These are phyloP conservation scores for Avena atlantica DNA, from an alignment of 176 grass and related monocot species.

Conservation along the genomic window DNA sequence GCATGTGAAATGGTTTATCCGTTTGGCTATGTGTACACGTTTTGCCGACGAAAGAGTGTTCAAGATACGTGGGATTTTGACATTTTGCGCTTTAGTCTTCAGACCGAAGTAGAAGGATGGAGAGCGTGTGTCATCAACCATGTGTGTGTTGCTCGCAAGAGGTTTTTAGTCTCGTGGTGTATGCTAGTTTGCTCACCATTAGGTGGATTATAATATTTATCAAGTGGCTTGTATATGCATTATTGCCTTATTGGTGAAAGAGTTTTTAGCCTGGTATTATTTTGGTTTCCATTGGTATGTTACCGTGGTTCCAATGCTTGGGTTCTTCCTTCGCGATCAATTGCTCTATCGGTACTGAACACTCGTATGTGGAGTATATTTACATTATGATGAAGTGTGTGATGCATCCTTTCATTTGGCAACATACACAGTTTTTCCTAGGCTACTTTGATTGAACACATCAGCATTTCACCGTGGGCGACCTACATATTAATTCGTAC, in stretches of 20 bases:
- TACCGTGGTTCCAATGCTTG: not conserved
- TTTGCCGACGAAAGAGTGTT: not conserved
- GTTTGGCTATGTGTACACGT: no score
- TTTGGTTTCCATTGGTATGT: not conserved
- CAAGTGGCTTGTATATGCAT: not conserved
- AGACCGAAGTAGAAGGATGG: not conserved
- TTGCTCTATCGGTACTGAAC: not conserved
- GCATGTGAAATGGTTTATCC: not conserved
- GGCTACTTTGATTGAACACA: constrained; percentile 36
- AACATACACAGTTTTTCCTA: constrained; percentile 9
- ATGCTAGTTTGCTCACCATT: not conserved
- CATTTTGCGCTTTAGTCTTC: not conserved
- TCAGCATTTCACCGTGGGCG: constrained; percentile 25
- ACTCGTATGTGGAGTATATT: not conserved
- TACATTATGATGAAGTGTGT: constrained; percentile 16
- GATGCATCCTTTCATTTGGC: not conserved
- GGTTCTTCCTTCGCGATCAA: not conserved
- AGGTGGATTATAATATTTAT: not conserved
- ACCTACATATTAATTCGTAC: constrained; percentile 31
- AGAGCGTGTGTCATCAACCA: not conserved
- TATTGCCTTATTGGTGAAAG: not conserved
- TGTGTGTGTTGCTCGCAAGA: not conserved
- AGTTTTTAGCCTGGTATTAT: not conserved
- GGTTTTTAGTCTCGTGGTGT: not conserved
- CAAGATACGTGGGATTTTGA: not conserved